Evolutionary conservation across 2,329 filamentous ascomycete genomes (phyloP), one percentile per base, ranked within the genome.

Genomic region (Mollisia scopiformis): DNA sequence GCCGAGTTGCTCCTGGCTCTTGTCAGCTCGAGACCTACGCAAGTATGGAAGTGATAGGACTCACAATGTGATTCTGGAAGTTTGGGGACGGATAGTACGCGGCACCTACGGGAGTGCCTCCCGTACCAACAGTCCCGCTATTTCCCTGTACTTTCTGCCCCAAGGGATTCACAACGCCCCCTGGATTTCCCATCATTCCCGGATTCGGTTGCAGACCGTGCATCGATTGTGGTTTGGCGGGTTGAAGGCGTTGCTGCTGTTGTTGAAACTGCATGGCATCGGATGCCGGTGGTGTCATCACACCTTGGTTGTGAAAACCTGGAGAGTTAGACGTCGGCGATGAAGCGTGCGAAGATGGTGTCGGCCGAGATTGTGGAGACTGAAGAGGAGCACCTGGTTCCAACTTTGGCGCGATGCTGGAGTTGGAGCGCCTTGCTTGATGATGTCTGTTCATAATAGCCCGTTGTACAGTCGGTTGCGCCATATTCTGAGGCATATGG

Each of bases 11-110:
- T 96, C 43, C 43, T 47, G 43, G 28, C 13, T 3, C 25, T 27
- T 25, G 43, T 47, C 23, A 47, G 43, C 10, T 47, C 92, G 77
- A 96, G 13, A 27, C 43, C 11, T 14, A 28, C 14, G 16, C 11
- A 47, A 16, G 21, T 16, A 13, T 16, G 6, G 13, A 6, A 16
- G 16, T 8, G 8, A 35, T n/a, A 43, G 43, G 16, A 47, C 43
- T 47, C 43, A 47, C 91, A 78, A 96, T 93, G 76, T 97, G 94
- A 75, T 91, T 95, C 74, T 96, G 92, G 78, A 96, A 97, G 35
- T 55, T 46, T 19, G 91, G 90, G 60, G 92, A 90, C 53, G 91
- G 88, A 74, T 96, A 97, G 77, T 90, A 96, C 56, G 82, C 74
- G 52, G 80, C 75, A 62, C 78, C 71, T 62, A 65, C 65, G 49